Evolutionary conservation across 1,284 basidiomycete species (phyloP), one percentile per base, ranked within the genome.

Genomic region (Melampsora abietis-canadensis): DNA sequence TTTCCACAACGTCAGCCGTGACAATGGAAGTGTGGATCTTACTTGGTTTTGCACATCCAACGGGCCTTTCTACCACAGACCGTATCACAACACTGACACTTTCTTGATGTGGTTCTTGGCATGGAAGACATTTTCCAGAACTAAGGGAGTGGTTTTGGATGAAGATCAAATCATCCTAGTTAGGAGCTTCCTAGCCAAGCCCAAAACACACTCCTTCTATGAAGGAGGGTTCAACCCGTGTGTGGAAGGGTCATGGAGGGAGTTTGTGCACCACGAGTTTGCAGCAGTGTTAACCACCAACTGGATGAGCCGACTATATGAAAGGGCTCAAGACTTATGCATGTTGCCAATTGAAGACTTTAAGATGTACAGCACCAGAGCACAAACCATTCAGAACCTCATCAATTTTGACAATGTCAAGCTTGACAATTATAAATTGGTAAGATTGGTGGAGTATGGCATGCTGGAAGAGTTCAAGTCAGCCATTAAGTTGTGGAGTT

Each of bases 21-120:
- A n/a, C n/a, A n/a, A n/a, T n/a, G n/a, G n/a, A n/a, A n/a, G n/a
- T n/a, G n/a, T n/a, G n/a, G n/a, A n/a, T n/a, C n/a, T n/a, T n/a
- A n/a, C n/a, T n/a, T n/a, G n/a, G n/a, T 62, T 62, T 24, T 10
- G 60, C 2, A 62, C 60, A 5, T 24, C 24, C 4, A 14, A 62
- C 31, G 60, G 60, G 8, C 60, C 34, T 3, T 3, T 34, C 34
- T 34, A 4, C 34, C 3, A 34, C 4, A 8, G 34, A 3, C 40
- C 48, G 3, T 51, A 48, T 19, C 59, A 63, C 2, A 19, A 44
- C 7, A 31, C 47, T 10, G 30, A 70, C 8, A 40, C 1, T 14
- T 70, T 70, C 44, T 2, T 70, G 5, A 70, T 48, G 2, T 70
- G 68, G 7, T 47, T 19, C 19, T 59, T 7, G 15, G 63, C 24